Evolutionary conservation across 192 early-diverging fungal species (phyloP), one percentile per base, ranked within the genome.

Genomic region (Mortierella claussenii): DNA sequence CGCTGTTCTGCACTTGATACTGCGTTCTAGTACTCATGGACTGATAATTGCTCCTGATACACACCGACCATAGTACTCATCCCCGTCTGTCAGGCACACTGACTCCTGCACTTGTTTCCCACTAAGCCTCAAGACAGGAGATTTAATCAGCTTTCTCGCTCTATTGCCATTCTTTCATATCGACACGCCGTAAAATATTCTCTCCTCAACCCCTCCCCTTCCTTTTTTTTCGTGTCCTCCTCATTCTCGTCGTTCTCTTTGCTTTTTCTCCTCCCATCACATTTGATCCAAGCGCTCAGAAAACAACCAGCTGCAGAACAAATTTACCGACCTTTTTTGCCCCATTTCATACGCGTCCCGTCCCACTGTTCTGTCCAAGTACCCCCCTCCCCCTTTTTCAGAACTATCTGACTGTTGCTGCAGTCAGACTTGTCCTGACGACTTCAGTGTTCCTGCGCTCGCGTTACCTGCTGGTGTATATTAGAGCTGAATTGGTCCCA

Each of bases 81-180:
- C 56, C 56, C 27, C 52, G 52, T 32, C 31, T 45, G 17, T 33
- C 42, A 45, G 52, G 52, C 52, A 55, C 52, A 55, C 52, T 55
- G 36, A 33, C 32, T 36, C 30, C 13, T 17, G 28, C 52, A 55
- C 26, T 52, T 31, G 45, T 47, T 47, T 47, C n/a, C 11, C 45
- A 47, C 45, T 11, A 50, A 40, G 37, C 37, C 37, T 40, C 37
- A 40, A 40, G 13, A 40, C 8, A 40, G 37, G 37, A 40, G 37
- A 40, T 10, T 7, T 40, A 40, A n/a, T 46, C 21, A 17, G 15
- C 5, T 46, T 46, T 21, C 21, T n/a, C 17, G 6, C 45, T n/a
- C n/a, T n/a, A n/a, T n/a, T n/a, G n/a, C n/a, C n/a, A n/a, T 11
- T 46, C 21, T 21, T 46, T 5, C 21, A 46, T 15, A 46, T 46